A percentile compares a stretch with the other conserved stretches of the same genome.
phyloP scores from a whole-genome alignment of 1,139 yeast species.

The Saccharomyces pastorianus region DNA sequence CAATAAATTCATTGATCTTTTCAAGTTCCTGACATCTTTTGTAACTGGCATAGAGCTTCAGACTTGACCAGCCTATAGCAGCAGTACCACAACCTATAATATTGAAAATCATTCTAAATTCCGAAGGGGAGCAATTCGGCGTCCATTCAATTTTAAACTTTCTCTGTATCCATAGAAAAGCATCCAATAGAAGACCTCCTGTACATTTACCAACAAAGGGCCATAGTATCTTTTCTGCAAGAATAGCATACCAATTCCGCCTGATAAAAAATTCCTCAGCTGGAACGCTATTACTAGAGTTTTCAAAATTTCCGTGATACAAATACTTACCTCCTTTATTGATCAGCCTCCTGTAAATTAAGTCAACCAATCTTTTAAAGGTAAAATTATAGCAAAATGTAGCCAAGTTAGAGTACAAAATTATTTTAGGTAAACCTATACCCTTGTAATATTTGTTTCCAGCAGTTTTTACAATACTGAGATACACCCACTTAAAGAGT shows the following conservation, averaged over 20 bases:
- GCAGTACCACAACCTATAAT: constrained; percentile 8
- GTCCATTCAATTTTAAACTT: neutral
- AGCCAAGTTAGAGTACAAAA: neutral
- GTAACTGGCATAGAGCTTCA: neutral
- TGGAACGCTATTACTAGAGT: neutral
- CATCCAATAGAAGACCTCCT: constrained; percentile 3
- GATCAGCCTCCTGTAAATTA: neutral
- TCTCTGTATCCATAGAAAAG: constrained; percentile 2
- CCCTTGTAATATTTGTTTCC: neutral
- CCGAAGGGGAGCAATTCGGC: constrained; percentile 32
- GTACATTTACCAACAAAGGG: constrained; percentile 7
- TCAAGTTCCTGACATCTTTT: neutral
- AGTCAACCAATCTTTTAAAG: neutral
- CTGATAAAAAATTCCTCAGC: constrained; percentile 5
- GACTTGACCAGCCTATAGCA: neutral
- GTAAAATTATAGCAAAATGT: neutral
- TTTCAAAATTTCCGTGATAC: neutral
- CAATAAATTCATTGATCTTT: neutral
- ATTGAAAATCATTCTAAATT: constrained; percentile 38
- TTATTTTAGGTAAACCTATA: neutral
- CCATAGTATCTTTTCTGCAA: constrained; percentile 7
- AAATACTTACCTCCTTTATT: neutral
- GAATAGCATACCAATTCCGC: constrained; percentile 12
- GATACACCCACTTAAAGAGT: neutral
- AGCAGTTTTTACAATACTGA: neutral